These are phyloP conservation scores for Trichoderma gracile DNA, from an alignment of 2,329 filamentous ascomycete genomes.

Conservation along the genomic window DNA sequence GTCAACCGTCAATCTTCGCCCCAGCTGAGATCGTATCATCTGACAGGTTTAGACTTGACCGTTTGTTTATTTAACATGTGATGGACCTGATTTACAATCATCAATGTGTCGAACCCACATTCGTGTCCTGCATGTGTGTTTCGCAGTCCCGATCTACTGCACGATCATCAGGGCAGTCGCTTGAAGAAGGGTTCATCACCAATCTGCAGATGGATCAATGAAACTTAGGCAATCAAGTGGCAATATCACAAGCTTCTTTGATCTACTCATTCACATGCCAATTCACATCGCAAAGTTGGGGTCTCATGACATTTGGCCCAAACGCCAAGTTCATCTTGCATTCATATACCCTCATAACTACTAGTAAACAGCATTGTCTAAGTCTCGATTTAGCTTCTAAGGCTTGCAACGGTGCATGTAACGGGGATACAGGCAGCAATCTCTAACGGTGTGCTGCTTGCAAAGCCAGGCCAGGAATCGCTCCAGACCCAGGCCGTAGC, in stretches of 20 bases:
- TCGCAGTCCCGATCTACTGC: neutral
- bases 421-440: conserved; percentile 72
- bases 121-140: conserved; percentile 1
- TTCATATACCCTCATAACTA: conserved; percentile 4
- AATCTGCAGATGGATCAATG: neutral
- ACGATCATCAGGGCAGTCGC: conserved; percentile 1
- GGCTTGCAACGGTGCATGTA: conserved; percentile 81
- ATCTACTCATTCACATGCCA: neutral
- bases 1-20: neutral
- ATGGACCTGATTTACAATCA: neutral
- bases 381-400: conserved; percentile 40
- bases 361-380: conserved; percentile 10
- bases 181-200: neutral
- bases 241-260: neutral
- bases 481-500: conserved; percentile 75
- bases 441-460: conserved; percentile 63
- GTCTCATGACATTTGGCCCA: neutral
- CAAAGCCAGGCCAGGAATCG: conserved; percentile 61
- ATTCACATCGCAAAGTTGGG: neutral
- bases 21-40: neutral
- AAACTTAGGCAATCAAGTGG: neutral
- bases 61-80: conserved; percentile 6
- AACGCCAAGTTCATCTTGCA: neutral
- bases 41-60: neutral
- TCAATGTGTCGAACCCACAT: no score